Percentiles rank a stretch among this genome's conserved stretches.
phyloP scores from a whole-genome alignment of 306 rosid species.

The Lathyrus tuberosus region DNA sequence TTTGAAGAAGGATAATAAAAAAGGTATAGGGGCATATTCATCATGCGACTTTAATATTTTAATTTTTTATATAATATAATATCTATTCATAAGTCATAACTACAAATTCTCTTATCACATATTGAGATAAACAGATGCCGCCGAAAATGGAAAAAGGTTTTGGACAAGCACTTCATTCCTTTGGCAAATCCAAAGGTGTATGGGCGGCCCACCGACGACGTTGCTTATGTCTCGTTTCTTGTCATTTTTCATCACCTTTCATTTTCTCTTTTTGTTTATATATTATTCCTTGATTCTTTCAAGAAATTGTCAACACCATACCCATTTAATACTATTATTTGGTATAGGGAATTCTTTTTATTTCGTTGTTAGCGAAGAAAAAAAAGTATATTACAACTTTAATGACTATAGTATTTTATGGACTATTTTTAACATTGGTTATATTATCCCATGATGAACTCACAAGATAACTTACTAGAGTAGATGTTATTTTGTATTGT shows the following conservation, averaged over 20 bases:
- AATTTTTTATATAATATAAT: not conserved
- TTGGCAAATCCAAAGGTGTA: constrained; percentile 85
- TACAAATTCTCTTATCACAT: not conserved
- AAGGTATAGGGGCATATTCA: no score
- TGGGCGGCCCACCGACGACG: constrained; percentile 74
- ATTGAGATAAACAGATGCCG: constrained; percentile 47
- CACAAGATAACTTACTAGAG: no score
- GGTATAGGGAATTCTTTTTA: no score
- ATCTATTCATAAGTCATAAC: not conserved
- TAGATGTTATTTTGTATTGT: no score
- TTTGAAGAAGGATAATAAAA: no score
- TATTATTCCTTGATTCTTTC: constrained; percentile 14
- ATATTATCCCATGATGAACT: no score
- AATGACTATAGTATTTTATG: no score
- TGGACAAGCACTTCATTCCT: constrained; percentile 77
- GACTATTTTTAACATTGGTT: no score
- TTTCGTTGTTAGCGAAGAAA: no score
- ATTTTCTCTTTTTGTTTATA: not conserved
- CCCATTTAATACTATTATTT: not conserved
- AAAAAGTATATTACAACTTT: no score
- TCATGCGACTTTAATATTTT: no score
- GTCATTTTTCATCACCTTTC: constrained; percentile 37
- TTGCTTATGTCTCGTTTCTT: constrained; percentile 57
- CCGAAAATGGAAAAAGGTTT: constrained; percentile 37
- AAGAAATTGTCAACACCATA: constrained; percentile 34